Conservation (phyloP, 2,329 filamentous ascomycete species). For the Alternaria sp. region DNA sequence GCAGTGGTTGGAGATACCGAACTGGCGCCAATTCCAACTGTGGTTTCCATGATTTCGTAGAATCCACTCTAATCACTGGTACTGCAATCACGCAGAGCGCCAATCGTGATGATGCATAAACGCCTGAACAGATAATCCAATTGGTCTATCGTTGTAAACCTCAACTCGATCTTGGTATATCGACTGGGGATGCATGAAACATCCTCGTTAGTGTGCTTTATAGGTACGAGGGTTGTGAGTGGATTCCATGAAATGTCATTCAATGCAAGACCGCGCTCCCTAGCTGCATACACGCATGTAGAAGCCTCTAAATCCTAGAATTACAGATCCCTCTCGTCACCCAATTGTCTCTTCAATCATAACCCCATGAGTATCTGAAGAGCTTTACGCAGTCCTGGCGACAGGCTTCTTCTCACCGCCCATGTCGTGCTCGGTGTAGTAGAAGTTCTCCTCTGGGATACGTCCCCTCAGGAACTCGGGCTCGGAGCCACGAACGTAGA, state of each 20-base stretch:
- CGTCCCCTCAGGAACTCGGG: constrained; percentile 87
- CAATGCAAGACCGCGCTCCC: constrained; percentile 15
- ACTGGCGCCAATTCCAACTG: no score
- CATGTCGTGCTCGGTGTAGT: constrained; percentile 62
- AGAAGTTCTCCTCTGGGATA: constrained; percentile 92
- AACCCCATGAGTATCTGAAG: background rate
- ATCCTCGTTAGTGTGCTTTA: background rate
- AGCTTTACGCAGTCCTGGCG: constrained; percentile 42
- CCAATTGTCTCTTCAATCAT: constrained; percentile 1
- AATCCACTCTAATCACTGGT: no score
- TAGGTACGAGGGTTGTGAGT: background rate
- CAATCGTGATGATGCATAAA: no score
- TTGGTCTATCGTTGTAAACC: no score
- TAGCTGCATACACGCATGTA: constrained; percentile 23
- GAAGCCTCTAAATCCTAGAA: constrained; percentile 35
- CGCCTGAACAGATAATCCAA: background rate
- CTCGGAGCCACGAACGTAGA: constrained; percentile 89
- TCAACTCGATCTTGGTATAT: background rate
- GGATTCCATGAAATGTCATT: constrained; percentile 8
- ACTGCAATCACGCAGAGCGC: no score
- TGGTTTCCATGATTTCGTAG: no score
- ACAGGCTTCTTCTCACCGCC: constrained; percentile 45
- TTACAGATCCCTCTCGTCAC: constrained; percentile 27
- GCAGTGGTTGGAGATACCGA: background rate
- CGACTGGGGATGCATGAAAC: background rate